These are phyloP conservation scores for Penicillium crystallinum DNA, from an alignment of 495 filamentous ascomycete species.

Conservation along the genomic window DNA sequence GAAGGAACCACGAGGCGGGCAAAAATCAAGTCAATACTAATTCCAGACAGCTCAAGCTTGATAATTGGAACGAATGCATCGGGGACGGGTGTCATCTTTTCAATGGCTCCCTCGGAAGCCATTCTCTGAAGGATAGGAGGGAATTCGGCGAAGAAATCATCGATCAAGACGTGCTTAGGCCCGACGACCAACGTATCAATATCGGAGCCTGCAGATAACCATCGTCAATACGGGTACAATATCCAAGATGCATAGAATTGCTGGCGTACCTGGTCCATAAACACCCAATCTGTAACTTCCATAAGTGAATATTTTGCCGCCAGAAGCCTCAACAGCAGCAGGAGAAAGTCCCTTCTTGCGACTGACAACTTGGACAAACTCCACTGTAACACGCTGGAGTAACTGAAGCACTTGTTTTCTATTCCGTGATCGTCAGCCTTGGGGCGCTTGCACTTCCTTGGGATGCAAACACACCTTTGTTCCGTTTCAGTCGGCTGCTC, in stretches of 20 bases:
- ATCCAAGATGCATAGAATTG: neutral
- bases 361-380: conserved; percentile 78
- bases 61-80: conserved; percentile 95
- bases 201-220: conserved; percentile 67
- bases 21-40: conserved; percentile 94
- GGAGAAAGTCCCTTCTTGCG: conserved; percentile 70
- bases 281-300: conserved; percentile 93
- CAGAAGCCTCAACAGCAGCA: conserved; percentile 69
- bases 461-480: conserved; percentile 51
- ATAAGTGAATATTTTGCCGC: conserved; percentile 89
- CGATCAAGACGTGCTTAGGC: conserved; percentile 76
- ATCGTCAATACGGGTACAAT: neutral
- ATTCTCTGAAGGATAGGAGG: conserved; percentile 69
- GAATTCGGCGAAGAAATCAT: conserved; percentile 89
- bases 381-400: conserved; percentile 71
- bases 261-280: conserved; percentile 68
- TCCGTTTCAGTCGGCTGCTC: conserved; percentile 75
- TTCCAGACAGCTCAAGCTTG: conserved; percentile 82
- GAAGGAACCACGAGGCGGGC: conserved; percentile 67
- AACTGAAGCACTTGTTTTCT: conserved; percentile 56
- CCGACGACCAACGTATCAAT: conserved; percentile 93
- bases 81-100: conserved; percentile 77
- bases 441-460: neutral
- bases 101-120: conserved; percentile 68
- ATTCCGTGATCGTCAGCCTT: conserved; percentile 3